These are phyloP conservation scores for Oemleria cerasiformis DNA, from an alignment of 306 rosid species.

Conservation along the genomic window DNA sequence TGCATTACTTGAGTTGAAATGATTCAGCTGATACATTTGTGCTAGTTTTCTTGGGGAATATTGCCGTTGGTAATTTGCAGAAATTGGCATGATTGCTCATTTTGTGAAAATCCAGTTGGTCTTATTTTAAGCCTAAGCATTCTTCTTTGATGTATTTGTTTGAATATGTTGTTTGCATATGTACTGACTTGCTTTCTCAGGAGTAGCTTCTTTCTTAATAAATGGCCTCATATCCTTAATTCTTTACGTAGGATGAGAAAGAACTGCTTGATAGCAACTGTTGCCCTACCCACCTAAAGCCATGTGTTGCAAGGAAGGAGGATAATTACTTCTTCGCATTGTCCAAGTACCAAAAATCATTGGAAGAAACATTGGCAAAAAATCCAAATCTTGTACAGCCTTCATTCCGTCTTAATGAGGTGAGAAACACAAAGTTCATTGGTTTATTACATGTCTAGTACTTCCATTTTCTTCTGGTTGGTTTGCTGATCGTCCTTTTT, in stretches of 20 bases:
- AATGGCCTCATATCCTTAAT: constrained; percentile 14
- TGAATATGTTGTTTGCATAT: neutral
- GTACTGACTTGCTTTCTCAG: neutral
- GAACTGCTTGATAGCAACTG: constrained; percentile 76
- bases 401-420: constrained; percentile 80
- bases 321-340: constrained; percentile 89
- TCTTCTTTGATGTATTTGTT: neutral
- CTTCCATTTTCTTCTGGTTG: neutral
- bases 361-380: constrained; percentile 65
- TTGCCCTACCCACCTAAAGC: constrained; percentile 88
- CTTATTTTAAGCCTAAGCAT: neutral
- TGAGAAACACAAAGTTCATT: constrained; percentile 25
- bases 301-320: constrained; percentile 87
- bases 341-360: constrained; percentile 69
- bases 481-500: neutral
- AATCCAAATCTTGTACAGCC: constrained; percentile 89
- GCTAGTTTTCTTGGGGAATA: neutral
- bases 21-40: neutral
- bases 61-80: neutral
- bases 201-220: constrained; percentile 12
- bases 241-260: constrained; percentile 73
- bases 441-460: neutral
- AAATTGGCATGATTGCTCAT: neutral
- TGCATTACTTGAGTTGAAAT: neutral
- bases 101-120: neutral